Conservation (phyloP, 2,329 filamentous ascomycete genomes). For the Neurospora sp. region DNA sequence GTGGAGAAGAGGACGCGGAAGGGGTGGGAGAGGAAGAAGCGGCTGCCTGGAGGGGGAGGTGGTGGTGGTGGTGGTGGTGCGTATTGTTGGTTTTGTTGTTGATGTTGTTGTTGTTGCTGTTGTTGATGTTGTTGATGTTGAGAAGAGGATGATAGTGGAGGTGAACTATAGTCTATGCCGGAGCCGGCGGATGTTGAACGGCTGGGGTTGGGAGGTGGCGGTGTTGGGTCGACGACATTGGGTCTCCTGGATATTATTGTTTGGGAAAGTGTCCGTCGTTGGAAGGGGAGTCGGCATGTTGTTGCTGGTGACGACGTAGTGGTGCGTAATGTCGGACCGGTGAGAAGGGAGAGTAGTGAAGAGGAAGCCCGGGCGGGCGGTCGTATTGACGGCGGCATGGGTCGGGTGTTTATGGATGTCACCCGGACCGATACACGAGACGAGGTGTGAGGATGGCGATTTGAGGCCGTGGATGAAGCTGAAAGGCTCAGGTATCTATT, state of each 20-base stretch:
- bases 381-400: background rate
- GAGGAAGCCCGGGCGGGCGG: background rate
- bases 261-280: background rate
- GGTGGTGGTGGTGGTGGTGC: background rate
- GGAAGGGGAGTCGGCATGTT: background rate
- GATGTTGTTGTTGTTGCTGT: background rate
- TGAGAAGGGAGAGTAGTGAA: background rate
- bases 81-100: background rate
- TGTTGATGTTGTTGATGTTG: background rate
- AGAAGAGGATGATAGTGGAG: background rate
- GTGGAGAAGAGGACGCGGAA: conserved; percentile 33
- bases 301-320: background rate
- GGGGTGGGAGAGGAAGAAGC: conserved; percentile 25
- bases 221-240: background rate
- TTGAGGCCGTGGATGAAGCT: background rate
- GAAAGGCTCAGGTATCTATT: background rate
- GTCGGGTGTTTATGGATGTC: background rate
- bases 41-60: background rate
- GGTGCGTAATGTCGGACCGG: background rate
- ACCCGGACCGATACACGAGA: background rate
- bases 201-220: background rate
- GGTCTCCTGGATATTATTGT: background rate
- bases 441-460: background rate
- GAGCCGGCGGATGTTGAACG: background rate
- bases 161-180: background rate